Conservation (phyloP, 441 rosid genomes). For the Brassica balearica region DNA sequence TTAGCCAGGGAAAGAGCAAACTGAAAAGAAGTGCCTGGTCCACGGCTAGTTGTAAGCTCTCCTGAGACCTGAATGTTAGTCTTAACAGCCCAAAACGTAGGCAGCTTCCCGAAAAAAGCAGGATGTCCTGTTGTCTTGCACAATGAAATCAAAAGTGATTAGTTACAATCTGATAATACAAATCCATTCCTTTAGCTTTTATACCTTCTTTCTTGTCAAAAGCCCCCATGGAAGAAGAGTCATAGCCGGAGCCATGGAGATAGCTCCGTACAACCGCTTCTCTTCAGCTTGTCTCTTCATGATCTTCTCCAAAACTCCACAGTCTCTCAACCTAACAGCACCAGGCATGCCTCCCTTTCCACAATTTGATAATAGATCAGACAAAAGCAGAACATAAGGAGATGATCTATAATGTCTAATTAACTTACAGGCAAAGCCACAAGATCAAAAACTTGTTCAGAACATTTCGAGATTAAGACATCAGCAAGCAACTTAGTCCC, state of each 20-base stretch:
- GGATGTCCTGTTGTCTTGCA: constrained; percentile 94
- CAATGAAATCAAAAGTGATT: constrained; percentile 36
- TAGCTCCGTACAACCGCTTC: constrained; percentile 83
- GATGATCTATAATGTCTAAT: neutral
- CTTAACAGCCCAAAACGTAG: constrained; percentile 92
- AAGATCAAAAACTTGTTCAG: constrained; percentile 72
- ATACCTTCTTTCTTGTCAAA: constrained; percentile 61
- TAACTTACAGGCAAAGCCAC: constrained; percentile 79
- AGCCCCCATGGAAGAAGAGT: constrained; percentile 99
- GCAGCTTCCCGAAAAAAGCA: constrained; percentile 83
- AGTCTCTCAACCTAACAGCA: constrained; percentile 84
- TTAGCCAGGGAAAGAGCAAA: constrained; percentile 84
- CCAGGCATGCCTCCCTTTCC: constrained; percentile 99
- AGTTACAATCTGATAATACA: neutral
- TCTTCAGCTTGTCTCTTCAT: constrained; percentile 78
- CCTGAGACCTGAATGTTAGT: constrained; percentile 84
- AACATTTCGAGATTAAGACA: constrained; percentile 66
- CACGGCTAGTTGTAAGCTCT: constrained; percentile 94
- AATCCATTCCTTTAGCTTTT: no score
- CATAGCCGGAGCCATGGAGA: constrained; percentile 93
- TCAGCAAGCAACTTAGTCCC: constrained; percentile 85
- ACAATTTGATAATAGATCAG: constrained; percentile 1
- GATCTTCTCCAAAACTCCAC: constrained; percentile 64
- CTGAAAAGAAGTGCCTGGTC: constrained; percentile 90
- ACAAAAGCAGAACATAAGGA: neutral